Base-by-base conservation (phyloP, 495 filamentous ascomycete genomes). In the Glutinoglossum americanum region DNA sequence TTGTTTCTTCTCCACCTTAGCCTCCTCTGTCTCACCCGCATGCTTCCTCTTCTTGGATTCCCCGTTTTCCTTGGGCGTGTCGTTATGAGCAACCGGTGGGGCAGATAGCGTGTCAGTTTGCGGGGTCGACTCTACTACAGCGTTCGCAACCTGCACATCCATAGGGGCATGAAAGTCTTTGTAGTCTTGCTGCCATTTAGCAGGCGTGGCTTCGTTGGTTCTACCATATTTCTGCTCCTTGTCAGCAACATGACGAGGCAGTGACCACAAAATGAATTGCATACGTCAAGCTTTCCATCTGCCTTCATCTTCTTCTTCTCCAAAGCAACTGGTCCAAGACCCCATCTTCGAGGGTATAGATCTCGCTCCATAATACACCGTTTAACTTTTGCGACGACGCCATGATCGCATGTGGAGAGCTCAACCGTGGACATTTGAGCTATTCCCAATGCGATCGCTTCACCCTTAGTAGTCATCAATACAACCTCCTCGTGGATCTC, bases 291-390 rank as follows among this genome's bases (percentile, higher is more conserved):
- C 73, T 94, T 90, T 68, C 92, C 92, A 61, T 83, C 82, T n/a
- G 85, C 84, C 78, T 96, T 97, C 73, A 98, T 80, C 80, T 96
- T 93, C 82, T 97, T 97, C 81, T 98, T 98, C 73, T 95, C 84
- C 45, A 83, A 64, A 28, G 92, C 89, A 57, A 86, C 79, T 44
- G 90, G 89, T 48, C 92, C 92, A 62, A 95, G 70, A 54, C 93
- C 93, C 92, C 92, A 98, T 74, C 89, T 73, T 67, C 85, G 78
- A 58, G 90, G 90, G 75, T 98, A 98, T 13, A 94, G 75, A 66
- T 96, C 90, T 60, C 92, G 85, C 73, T 98, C 93, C 92, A 98
- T 97, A 70, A 98, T 98, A 69, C 86, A 88, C 57, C 92, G 80
- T 80, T 97, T 97, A 66, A 97, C 82, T 74, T 94, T 95, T 55